Base-by-base conservation (phyloP, 2,329 filamentous ascomycete species). In the Cylindrodendrum hubeiense region DNA sequence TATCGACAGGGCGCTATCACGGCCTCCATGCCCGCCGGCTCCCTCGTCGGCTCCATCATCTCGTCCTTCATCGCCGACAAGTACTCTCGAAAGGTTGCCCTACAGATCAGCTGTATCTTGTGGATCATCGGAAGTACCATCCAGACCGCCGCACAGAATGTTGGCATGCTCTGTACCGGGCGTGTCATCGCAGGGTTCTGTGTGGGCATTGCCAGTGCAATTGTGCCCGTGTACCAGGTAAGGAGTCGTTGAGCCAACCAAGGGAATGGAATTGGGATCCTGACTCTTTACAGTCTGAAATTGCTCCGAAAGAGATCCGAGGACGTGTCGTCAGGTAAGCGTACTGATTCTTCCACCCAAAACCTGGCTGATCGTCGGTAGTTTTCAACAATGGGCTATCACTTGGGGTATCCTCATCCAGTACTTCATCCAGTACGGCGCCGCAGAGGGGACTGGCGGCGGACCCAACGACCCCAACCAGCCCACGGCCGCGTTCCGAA, bases 1-100 rank as follows among this genome's bases (percentile, higher is more conserved):
- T 84, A 87, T 69, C 82, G 85, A 1, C 91, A 93, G 78, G 91
- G 90, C 47, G 90, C 86, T 49, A 93, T 93, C 76, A 92, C 90
- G 3, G 90, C 90, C 22, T 83, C 91, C 2, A 93, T 94, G 91
- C 89, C 91, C 17, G 91, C 88, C 51, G 91, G 92, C 17, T 93
- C 90, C 5, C 89, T 92, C 67, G 77, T 91, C 10, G 91, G 86
- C 34, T 84, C 86, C 1, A 77, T 88, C 13, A 60, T 77, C 21
- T 86, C 85, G 5, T 86, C 84, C 28, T 83, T 84, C 65, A 71
- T 88, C 21, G 85, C 85, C 47, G 86, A 88, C 72, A 79, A 74
- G 7, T 82, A 80, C 73, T 86, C 84, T 22, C 82, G 86, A 41
- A 86, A 84, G 71, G 76, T 78, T 5, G 80, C 85, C 1, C 80